These are phyloP conservation scores for Phialophora verrucosa DNA, from an alignment of 2,329 filamentous ascomycete genomes.

Conservation along the genomic window DNA sequence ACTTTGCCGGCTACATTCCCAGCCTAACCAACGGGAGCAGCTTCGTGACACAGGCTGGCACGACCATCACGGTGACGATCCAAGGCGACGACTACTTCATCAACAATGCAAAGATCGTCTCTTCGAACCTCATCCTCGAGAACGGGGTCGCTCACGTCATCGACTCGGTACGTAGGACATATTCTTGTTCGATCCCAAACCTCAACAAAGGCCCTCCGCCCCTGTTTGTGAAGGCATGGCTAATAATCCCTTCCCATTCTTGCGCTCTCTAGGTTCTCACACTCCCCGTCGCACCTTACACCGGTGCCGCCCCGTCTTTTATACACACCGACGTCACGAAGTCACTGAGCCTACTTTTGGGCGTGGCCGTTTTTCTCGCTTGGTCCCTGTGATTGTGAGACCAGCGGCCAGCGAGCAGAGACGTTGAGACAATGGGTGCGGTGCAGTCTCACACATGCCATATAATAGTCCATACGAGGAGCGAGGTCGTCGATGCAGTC, in stretches of 20 bases:
- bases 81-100: slow-evolving; percentile 18
- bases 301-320: slow-evolving; percentile 1
- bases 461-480: too few relatives aligned
- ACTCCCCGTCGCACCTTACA: slow-evolving; percentile 10
- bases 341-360: background rate
- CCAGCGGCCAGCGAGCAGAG: background rate
- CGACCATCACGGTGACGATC: slow-evolving; percentile 16
- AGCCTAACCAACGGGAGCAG: slow-evolving; percentile 6
- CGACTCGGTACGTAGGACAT: slow-evolving; percentile 10
- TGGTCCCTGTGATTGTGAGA: slow-evolving; percentile 1
- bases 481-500: too few relatives aligned
- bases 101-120: slow-evolving; percentile 18
- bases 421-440: background rate
- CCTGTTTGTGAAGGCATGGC: background rate
- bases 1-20: slow-evolving; percentile 15
- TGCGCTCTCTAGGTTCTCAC: slow-evolving; percentile 8
- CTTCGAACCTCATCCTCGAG: slow-evolving; percentile 19
- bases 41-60: slow-evolving; percentile 10
- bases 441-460: background rate
- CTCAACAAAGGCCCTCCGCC: background rate
- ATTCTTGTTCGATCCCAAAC: background rate
- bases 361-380: slow-evolving; percentile 3
- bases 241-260: background rate
- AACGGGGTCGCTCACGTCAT: slow-evolving; percentile 18
- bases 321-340: background rate